These are phyloP conservation scores for Platanthera zijinensis DNA, from an alignment of 106 monocot genomes.

Conservation along the genomic window DNA sequence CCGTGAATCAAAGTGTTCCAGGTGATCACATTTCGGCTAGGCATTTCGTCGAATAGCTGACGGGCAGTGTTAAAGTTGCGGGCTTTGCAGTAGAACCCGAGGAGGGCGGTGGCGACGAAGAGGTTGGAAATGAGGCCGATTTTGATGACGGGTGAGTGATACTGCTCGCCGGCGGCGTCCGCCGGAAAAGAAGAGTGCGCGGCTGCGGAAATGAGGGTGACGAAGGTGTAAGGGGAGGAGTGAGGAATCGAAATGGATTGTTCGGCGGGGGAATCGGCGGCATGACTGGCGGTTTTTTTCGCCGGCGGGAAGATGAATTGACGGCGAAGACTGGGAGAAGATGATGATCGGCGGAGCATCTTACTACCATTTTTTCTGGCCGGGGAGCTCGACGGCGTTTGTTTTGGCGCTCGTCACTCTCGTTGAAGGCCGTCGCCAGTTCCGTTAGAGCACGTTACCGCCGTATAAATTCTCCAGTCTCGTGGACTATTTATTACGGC, in stretches of 20 bases:
- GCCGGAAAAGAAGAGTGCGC: conserved; percentile 11
- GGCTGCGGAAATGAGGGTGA: conserved; percentile 21
- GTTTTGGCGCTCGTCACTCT: no score
- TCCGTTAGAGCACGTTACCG: no score
- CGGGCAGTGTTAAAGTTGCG: not conserved
- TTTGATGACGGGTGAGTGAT: conserved; percentile 27
- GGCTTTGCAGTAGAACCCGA: conserved; percentile 27
- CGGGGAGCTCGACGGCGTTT: no score
- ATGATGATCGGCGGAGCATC: conserved; percentile 9
- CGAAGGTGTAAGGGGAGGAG: conserved; percentile 18
- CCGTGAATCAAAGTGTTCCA: conserved; percentile 5
- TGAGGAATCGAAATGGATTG: not conserved
- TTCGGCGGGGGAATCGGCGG: not conserved
- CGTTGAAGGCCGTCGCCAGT: no score
- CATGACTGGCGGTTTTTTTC: not conserved
- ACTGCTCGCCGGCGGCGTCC: conserved; percentile 4
- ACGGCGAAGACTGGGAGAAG: not conserved
- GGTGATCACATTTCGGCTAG: not conserved
- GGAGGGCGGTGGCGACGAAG: conserved; percentile 30
- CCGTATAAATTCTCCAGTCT: no score
- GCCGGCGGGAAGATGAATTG: not conserved
- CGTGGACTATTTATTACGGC: no score
- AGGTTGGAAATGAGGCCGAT: conserved; percentile 27
- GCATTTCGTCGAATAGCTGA: conserved; percentile 6
- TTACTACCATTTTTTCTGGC: conserved; percentile 5